A percentile compares a stretch with the other conserved stretches of the same genome.
Evolutionary conservation across 2,329 filamentous ascomycete genomes (phyloP).

Genomic region (Talaromyces atroroseus): DNA sequence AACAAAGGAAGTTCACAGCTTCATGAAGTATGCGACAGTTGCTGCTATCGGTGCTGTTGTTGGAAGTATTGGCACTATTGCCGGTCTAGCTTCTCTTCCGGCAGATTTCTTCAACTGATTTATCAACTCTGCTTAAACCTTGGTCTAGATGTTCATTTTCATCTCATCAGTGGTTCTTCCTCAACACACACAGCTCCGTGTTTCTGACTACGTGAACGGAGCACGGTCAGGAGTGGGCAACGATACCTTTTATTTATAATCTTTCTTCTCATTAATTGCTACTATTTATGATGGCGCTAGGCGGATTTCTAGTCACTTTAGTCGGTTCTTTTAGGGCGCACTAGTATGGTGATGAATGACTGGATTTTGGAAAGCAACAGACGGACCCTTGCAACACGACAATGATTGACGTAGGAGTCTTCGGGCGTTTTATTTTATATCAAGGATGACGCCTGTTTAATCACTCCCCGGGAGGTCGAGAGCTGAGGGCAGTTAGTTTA

Average conservation of each 20-base stretch:
- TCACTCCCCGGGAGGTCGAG: background rate
- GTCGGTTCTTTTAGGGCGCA: background rate
- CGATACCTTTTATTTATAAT: constrained; percentile 2
- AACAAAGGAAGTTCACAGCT: constrained; percentile 13
- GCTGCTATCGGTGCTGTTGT: constrained; percentile 37
- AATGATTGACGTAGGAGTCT: background rate
- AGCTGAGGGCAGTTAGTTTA: background rate
- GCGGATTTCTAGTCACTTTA: background rate
- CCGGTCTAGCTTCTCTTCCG: constrained; percentile 37
- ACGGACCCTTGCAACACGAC: background rate
- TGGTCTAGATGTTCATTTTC: background rate
- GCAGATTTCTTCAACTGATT: constrained; percentile 34
- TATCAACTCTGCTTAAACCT: background rate
- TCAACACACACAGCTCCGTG: background rate
- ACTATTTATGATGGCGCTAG: constrained; percentile 2
- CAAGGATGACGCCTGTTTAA: background rate
- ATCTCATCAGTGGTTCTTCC: background rate
- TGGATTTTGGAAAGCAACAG: background rate
- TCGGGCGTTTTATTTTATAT: background rate
- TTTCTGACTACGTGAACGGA: background rate
- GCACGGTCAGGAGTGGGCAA: background rate
- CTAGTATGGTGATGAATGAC: background rate
- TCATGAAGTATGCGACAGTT: constrained; percentile 35
- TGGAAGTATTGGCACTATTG: constrained; percentile 38
- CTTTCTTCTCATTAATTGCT: background rate